Percentiles rank a stretch among this genome's conserved stretches.
Conservation (phyloP, 208 protist genomes). For the Acanthamoeba triangularis region DNA sequence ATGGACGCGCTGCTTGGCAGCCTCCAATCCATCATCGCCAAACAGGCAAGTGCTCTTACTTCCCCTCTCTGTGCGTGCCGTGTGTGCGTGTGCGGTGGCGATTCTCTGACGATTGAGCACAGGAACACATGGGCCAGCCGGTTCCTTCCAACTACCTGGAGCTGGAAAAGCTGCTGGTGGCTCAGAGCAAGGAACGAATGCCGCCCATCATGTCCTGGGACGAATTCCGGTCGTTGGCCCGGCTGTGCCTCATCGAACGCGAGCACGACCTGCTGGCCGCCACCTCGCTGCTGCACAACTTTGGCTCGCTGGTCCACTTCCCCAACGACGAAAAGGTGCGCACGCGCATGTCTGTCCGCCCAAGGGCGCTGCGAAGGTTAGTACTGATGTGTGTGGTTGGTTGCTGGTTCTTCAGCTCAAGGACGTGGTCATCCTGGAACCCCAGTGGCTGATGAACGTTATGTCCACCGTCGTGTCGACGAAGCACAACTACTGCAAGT, state of each 20-base stretch:
- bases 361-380: too few species aligned
- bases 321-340: constrained; percentile 61
- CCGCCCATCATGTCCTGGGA: constrained; percentile 36
- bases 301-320: constrained; percentile 63
- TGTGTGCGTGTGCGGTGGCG: neutral
- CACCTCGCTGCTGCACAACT: constrained; percentile 52
- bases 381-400: too few species aligned
- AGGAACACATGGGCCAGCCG: constrained; percentile 45
- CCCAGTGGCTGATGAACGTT: constrained; percentile 84
- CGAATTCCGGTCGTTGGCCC: neutral
- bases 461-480: constrained; percentile 79
- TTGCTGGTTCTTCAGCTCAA: neutral
- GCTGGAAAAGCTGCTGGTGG: constrained; percentile 30
- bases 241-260: constrained; percentile 14
- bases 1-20: neutral
- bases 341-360: neutral
- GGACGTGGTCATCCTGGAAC: constrained; percentile 82
- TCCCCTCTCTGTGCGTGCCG: neutral
- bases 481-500: constrained; percentile 75
- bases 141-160: constrained; percentile 33
- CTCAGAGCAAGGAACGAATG: neutral
- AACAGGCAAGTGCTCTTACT: too few species aligned
- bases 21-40: constrained; percentile 13
- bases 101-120: too few species aligned
- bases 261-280: constrained; percentile 29